These are phyloP conservation scores for Sporothrix mexicana DNA, from an alignment of 2,329 filamentous ascomycete genomes.

Conservation along the genomic window DNA sequence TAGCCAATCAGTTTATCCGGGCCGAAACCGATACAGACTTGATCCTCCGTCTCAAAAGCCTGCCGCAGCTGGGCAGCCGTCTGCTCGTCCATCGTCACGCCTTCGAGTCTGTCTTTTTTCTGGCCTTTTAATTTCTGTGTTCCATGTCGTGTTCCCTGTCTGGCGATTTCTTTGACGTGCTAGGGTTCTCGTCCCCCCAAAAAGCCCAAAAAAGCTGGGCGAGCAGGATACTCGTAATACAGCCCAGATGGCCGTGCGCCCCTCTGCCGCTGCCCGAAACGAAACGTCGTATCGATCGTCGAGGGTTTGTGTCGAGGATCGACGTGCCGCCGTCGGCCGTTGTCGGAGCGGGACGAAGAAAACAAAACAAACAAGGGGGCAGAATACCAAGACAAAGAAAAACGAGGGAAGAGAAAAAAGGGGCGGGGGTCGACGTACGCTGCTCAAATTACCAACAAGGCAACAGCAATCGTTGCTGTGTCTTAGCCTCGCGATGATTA, in stretches of 20 bases:
- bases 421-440: not conserved
- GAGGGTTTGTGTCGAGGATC: not conserved
- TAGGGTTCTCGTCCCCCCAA: not conserved
- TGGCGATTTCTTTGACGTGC: not conserved
- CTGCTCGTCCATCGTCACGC: slow-evolving; percentile 10
- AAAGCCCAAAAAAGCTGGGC: not conserved
- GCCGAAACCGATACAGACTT: slow-evolving; percentile 16
- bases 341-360: slow-evolving; percentile 2
- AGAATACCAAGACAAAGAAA: not conserved
- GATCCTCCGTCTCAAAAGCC: not conserved
- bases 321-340: slow-evolving; percentile 4
- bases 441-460: slow-evolving; percentile 22
- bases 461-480: slow-evolving; percentile 4
- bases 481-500: slow-evolving; percentile 24
- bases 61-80: slow-evolving; percentile 1
- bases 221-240: not conserved
- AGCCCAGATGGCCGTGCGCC: slow-evolving; percentile 2
- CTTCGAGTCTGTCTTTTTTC: not conserved
- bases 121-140: not conserved
- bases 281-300: slow-evolving; percentile 24
- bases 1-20: slow-evolving; percentile 23
- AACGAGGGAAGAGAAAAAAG: not conserved
- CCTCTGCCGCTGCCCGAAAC: slow-evolving; percentile 6
- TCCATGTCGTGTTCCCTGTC: not conserved
- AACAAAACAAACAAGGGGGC: not conserved